Percentiles rank a stretch among this genome's conserved stretches.
These are phyloP conservation scores for Eudorina sp. DNA, from an alignment of 139 green algal species.

Conservation along the genomic window DNA sequence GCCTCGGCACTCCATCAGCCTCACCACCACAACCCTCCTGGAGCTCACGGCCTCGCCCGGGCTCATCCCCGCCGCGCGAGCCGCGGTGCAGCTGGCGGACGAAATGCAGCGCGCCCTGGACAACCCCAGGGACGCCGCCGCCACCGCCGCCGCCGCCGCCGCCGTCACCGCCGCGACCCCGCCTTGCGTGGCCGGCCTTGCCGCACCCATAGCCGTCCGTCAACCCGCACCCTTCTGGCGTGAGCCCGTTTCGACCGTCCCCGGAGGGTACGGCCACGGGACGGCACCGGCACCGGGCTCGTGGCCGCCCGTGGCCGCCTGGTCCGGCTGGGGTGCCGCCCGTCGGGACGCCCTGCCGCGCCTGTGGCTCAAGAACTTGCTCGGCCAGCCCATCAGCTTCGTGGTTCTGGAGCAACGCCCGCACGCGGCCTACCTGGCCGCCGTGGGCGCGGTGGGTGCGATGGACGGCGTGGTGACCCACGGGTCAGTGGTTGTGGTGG, in stretches of 20 bases:
- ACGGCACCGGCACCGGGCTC: too few relatives aligned
- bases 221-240: too few relatives aligned
- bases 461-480: conserved; percentile 1
- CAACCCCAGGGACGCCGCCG: not conserved
- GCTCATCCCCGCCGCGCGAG: conserved; percentile 22
- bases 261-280: too few relatives aligned
- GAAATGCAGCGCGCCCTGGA: not conserved
- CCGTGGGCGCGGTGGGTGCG: not conserved
- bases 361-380: conserved; percentile 34
- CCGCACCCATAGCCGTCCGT: too few relatives aligned
- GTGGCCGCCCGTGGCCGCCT: too few relatives aligned
- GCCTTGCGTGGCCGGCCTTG: too few relatives aligned
- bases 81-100: not conserved
- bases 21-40: conserved; percentile 50
- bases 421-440: not conserved
- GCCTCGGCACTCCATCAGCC: not conserved
- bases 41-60: conserved; percentile 68
- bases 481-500: conserved; percentile 22
- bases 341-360: not conserved
- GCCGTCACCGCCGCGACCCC: not conserved
- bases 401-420: not conserved
- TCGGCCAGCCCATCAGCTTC: conserved; percentile 16
- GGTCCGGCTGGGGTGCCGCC: too few relatives aligned
- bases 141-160: not conserved
- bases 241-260: too few relatives aligned